These are phyloP conservation scores for Clausena lansium DNA, from an alignment of 345 rosid genomes.

Conservation along the genomic window DNA sequence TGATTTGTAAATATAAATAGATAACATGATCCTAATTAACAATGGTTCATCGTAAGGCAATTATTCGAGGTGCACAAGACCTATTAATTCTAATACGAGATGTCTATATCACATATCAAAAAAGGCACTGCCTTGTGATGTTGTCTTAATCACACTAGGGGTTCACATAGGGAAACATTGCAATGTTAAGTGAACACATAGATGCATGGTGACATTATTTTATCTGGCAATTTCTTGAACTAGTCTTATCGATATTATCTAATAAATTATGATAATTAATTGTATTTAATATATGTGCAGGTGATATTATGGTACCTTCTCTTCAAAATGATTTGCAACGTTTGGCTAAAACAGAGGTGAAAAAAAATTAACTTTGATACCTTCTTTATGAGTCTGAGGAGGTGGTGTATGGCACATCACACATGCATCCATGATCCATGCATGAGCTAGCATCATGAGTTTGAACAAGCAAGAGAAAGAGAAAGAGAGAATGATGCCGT, in stretches of 20 bases:
- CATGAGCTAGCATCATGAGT: too few species aligned
- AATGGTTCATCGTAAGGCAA: neutral
- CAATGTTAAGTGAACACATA: neutral
- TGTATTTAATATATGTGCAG: constrained; percentile 18
- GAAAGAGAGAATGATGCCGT: neutral
- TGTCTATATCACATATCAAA: neutral
- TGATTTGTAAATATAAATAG: neutral
- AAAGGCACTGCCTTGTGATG: neutral
- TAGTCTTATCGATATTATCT: neutral
- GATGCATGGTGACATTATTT: neutral
- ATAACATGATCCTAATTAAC: neutral
- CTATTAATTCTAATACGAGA: neutral
- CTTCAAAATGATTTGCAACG: constrained; percentile 20
- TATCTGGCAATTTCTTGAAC: neutral
- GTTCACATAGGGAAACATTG: neutral
- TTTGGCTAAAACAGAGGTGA: constrained; percentile 25
- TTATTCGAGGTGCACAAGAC: neutral
- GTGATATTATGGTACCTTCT: constrained; percentile 12
- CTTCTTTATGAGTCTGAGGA: neutral
- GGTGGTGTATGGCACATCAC: neutral
- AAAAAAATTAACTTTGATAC: neutral
- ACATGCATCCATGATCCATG: constrained; percentile 12
- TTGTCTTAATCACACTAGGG: neutral
- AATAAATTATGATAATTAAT: neutral
- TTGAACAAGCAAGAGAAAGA: too few species aligned